Evolutionary conservation across 1,284 basidiomycete species (phyloP).

Genomic region (Melampsora larici-populina): DNA sequence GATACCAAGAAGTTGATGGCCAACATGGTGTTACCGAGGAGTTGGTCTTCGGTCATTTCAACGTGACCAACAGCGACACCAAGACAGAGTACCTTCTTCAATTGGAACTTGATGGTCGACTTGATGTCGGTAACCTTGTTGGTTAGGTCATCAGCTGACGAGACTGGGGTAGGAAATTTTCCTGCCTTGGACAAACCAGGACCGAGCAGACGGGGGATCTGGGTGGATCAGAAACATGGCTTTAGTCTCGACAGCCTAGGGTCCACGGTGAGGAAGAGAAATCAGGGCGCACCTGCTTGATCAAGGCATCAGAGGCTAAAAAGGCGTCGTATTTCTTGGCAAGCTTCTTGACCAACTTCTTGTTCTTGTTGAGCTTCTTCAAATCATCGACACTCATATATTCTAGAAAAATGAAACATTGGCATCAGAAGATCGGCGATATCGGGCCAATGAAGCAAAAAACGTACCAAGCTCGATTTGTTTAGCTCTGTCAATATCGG

Average conservation of each 20-base stretch:
- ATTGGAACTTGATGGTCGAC: constrained; percentile 91
- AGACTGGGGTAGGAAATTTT: constrained; percentile 94
- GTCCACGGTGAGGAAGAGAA: neutral
- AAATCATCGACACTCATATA: constrained; percentile 99
- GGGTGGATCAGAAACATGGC: neutral
- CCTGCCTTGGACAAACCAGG: constrained; percentile 99
- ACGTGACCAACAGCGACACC: constrained; percentile 98
- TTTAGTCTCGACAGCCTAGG: neutral
- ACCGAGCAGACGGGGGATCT: constrained; percentile 94
- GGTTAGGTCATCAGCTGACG: constrained; percentile 83
- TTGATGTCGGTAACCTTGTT: constrained; percentile 94
- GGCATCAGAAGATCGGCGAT: neutral
- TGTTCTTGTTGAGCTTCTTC: constrained; percentile 99
- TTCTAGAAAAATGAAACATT: constrained; percentile 16
- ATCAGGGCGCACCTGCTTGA: constrained; percentile 72
- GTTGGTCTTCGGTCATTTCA: constrained; percentile 96
- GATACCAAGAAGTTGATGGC: constrained; percentile 99
- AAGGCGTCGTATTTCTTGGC: constrained; percentile 99
- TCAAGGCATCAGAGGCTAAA: constrained; percentile 93
- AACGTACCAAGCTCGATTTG: constrained; percentile 74
- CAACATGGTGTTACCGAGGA: constrained; percentile 95
- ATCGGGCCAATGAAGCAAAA: neutral
- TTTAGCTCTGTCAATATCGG: constrained; percentile 98
- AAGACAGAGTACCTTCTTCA: constrained; percentile 99
- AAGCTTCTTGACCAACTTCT: constrained; percentile 99